A percentile compares a stretch with the other conserved stretches of the same genome.
These are phyloP conservation scores for Bisporella sp. DNA, from an alignment of 2,329 filamentous ascomycete species.

Conservation along the genomic window DNA sequence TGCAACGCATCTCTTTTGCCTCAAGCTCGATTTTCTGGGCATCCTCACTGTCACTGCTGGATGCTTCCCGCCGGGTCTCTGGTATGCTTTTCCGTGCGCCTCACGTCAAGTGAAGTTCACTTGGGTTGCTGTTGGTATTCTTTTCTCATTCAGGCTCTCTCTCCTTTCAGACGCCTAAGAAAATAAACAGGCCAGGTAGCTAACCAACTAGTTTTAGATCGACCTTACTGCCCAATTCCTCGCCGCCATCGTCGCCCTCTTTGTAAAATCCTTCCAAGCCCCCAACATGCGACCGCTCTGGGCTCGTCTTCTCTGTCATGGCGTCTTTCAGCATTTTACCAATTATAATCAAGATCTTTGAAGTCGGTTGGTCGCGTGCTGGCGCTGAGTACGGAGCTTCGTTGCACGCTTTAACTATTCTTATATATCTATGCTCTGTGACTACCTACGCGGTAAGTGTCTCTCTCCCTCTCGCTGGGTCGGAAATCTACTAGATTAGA, in stretches of 20 bases:
- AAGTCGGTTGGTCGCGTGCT: not conserved
- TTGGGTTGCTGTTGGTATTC: conserved; percentile 28
- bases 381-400: not conserved
- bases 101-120: conserved; percentile 26
- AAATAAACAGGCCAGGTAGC: not conserved
- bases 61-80: conserved; percentile 33
- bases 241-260: not conserved
- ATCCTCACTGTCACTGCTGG: conserved; percentile 33
- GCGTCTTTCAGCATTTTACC: too few species aligned
- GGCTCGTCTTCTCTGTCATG: too few species aligned
- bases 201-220: not conserved
- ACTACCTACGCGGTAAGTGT: conserved; percentile 8
- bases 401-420: not conserved
- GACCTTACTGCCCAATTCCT: not conserved
- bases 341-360: not conserved
- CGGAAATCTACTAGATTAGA: too few species aligned
- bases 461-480: not conserved
- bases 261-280: too few species aligned
- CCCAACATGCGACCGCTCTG: too few species aligned
- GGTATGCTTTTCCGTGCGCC: conserved; percentile 34
- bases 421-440: conserved; percentile 29
- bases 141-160: too few species aligned
- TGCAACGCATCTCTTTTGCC: conserved; percentile 28
- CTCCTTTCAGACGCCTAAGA: too few species aligned
- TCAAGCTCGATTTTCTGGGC: conserved; percentile 32